phyloP scores from a whole-genome alignment of 352 stramenopile genomes.

The Globisporangium cylindrosporum region DNA sequence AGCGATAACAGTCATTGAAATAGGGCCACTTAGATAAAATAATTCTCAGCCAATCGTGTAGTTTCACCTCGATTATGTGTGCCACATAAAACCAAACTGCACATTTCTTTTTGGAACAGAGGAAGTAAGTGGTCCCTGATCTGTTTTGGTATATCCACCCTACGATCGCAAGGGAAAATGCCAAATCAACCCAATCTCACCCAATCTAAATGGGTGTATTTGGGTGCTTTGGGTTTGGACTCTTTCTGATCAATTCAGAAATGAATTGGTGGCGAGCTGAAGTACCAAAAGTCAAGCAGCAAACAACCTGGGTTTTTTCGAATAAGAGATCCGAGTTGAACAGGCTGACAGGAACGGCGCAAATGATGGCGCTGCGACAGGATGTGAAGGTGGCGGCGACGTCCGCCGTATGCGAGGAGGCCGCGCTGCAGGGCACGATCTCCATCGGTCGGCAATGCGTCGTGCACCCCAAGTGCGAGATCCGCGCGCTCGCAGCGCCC shows the following conservation, averaged over 20 bases:
- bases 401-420: conserved; percentile 48
- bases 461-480: conserved; percentile 42
- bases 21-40: too few relatives aligned
- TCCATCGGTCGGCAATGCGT: conserved; percentile 39
- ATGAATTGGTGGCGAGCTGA: background rate
- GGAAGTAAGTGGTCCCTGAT: too few relatives aligned
- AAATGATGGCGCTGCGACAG: background rate
- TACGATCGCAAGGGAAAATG: too few relatives aligned
- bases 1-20: too few relatives aligned
- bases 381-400: conserved; percentile 25
- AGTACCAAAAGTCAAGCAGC: background rate
- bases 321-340: background rate
- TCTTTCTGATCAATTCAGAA: background rate
- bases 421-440: conserved; percentile 40
- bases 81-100: too few relatives aligned
- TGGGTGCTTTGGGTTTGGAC: too few relatives aligned
- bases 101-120: too few relatives aligned
- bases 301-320: background rate
- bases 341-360: background rate
- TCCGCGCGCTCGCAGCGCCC: conserved; percentile 31
- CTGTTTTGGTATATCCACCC: too few relatives aligned
- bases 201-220: too few relatives aligned
- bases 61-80: too few relatives aligned
- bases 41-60: too few relatives aligned
- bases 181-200: too few relatives aligned